Evolutionary conservation across 768 basidiomycete genomes (phyloP).

Genomic region (Xerocomus brunneocitrinus): DNA sequence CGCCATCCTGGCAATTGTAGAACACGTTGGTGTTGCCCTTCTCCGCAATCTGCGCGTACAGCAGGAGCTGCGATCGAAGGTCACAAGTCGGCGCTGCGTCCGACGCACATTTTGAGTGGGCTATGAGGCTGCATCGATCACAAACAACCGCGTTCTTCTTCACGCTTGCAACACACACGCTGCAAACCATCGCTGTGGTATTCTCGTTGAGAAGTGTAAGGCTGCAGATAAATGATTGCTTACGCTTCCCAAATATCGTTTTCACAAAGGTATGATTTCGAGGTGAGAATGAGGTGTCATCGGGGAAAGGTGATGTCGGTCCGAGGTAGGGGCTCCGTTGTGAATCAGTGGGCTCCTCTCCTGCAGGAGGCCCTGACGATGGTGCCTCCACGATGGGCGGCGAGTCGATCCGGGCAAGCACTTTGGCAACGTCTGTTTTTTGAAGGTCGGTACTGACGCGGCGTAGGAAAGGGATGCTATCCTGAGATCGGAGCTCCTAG

Average conservation of each 20-base stretch:
- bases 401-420: constrained; percentile 39
- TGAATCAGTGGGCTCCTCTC: constrained; percentile 37
- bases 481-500: constrained; percentile 82
- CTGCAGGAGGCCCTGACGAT: constrained; percentile 42
- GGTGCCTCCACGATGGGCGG: constrained; percentile 31
- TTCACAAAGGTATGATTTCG: constrained; percentile 83
- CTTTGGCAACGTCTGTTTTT: constrained; percentile 60
- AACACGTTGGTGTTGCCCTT: constrained; percentile 56
- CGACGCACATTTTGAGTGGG: constrained; percentile 70
- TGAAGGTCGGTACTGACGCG: constrained; percentile 85
- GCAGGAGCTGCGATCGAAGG: constrained; percentile 72
- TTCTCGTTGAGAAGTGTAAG: constrained; percentile 6
- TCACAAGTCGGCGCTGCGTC: constrained; percentile 80
- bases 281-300: constrained; percentile 46
- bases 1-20: constrained; percentile 47
- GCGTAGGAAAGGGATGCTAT: constrained; percentile 92
- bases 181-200: constrained; percentile 72
- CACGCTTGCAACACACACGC: constrained; percentile 73
- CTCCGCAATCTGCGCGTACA: constrained; percentile 76
- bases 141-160: constrained; percentile 89
- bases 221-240: constrained; percentile 29
- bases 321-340: constrained; percentile 37
- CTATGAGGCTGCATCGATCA: constrained; percentile 83
- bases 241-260: constrained; percentile 90
- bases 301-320: constrained; percentile 26